Percentiles rank a stretch among this genome's conserved stretches.
phyloP scores from a whole-genome alignment of 2,329 filamentous ascomycete species.

The Fusarium mangiferae region DNA sequence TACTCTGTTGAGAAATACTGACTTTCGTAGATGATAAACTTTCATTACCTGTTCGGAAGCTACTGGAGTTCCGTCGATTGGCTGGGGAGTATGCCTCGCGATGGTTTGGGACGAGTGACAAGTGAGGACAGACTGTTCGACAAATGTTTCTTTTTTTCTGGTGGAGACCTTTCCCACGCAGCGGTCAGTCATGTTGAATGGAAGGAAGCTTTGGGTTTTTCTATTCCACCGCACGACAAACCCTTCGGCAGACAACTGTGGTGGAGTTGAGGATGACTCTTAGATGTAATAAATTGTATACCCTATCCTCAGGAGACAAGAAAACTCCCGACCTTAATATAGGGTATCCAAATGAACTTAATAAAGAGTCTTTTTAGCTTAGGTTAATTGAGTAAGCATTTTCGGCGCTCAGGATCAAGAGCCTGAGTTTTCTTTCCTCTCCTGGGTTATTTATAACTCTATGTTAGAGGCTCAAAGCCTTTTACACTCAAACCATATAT shows the following conservation, averaged over 20 bases:
- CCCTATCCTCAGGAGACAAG: too few species aligned
- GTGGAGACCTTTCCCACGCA: not conserved
- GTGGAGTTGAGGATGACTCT: too few species aligned
- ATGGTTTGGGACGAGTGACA: fast-evolving
- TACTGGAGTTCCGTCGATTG: not conserved
- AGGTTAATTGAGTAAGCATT: too few species aligned
- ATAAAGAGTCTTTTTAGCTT: too few species aligned
- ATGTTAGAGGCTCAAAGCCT: not conserved
- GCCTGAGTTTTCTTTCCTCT: too few species aligned
- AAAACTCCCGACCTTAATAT: too few species aligned
- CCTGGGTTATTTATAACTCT: not conserved
- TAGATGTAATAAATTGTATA: too few species aligned
- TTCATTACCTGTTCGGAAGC: fast-evolving
- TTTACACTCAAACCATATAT: too few species aligned
- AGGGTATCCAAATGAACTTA: too few species aligned
- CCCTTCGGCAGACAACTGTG: too few species aligned
- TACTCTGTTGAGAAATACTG: not conserved
- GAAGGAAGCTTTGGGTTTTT: fast-evolving
- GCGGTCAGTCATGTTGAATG: not conserved
- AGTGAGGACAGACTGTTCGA: not conserved
- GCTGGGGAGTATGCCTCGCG: not conserved
- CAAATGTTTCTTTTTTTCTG: not conserved
- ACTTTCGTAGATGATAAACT: fast-evolving
- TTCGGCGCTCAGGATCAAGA: too few species aligned
- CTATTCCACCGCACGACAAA: too few species aligned